Evolutionary conservation across 352 stramenopile species (phyloP), one percentile per base, ranked within the genome.

Genomic region (Globisporangium splendens): DNA sequence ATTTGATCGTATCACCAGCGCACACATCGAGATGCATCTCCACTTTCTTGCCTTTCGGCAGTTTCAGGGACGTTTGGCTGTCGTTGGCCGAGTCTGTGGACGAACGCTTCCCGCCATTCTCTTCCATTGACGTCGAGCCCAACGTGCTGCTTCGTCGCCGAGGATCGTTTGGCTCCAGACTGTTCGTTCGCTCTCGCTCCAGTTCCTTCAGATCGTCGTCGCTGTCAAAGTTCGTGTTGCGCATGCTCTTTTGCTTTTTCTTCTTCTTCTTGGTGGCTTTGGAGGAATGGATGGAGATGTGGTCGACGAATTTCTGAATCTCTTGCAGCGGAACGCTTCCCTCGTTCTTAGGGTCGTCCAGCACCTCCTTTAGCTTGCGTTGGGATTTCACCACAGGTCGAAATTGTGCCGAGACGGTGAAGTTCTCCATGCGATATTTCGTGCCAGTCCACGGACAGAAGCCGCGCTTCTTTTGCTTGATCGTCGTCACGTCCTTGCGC

Each of bases 21-120:
- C 77, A 68, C 10, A 93, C 81, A 50, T 93, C 79, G 31, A 93
- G 60, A 61, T 93, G 84, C 84, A 93, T 93, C 51, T 93, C 81
- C 47, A 89, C 66, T 28, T 76, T 86, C 12, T 84, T 76, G 7
- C 79, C 79, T 20, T 89, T 89, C 0, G 80, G 54, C 11, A 91
- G 39, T 0, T 63, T 71, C 50, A 88, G 46, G 2, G 72, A 63
- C 31, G 51, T 65, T 35, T 60, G 46, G 3, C 18, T 8, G 13
- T 50, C n/a, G 22, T 75, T 31, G 12, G n/a, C 49, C 1, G 53
- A 15, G 3, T n/a, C 8, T 7, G n/a, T 5, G 33, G 10, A 31
- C 24, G 24, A 31, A 31, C 24, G 13, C 15, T 24, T 22, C n/a
- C 60, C 69, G 15, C 39, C 8, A 18, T 50, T 64, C 38, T 28